phyloP scores from a whole-genome alignment of 768 basidiomycete species.

The Collybiopsis confluens region DNA sequence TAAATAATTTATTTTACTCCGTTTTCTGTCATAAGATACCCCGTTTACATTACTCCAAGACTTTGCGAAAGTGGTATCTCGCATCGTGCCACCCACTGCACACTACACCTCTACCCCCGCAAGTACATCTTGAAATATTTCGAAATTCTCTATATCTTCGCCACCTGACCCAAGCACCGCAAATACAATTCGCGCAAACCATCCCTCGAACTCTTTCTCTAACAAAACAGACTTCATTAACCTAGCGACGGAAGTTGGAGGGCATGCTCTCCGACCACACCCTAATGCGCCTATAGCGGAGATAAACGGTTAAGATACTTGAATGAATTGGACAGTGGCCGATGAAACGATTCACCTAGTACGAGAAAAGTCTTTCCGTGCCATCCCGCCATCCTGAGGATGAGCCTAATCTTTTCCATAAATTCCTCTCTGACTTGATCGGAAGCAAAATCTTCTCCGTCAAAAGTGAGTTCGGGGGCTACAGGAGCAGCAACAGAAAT shows the following conservation, averaged over 20 bases:
- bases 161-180: slow-evolving; percentile 12
- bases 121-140: slow-evolving; percentile 18
- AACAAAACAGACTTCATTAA: slow-evolving; percentile 21
- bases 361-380: slow-evolving; percentile 15
- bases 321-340: neutral
- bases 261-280: slow-evolving; percentile 22
- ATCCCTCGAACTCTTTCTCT: slow-evolving; percentile 22
- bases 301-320: too few relatives aligned
- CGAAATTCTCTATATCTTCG: slow-evolving; percentile 19
- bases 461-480: slow-evolving; percentile 12
- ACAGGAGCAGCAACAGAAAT: slow-evolving; percentile 22
- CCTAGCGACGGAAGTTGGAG: slow-evolving; percentile 18
- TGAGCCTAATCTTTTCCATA: slow-evolving; percentile 19
- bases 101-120: neutral
- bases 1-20: too few relatives aligned
- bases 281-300: slow-evolving; percentile 22
- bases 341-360: slow-evolving; percentile 14
- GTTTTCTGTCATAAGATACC: too few relatives aligned
- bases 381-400: slow-evolving; percentile 20
- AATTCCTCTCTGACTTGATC: slow-evolving; percentile 9
- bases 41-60: too few relatives aligned
- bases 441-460: slow-evolving; percentile 9
- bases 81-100: neutral
- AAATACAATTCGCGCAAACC: slow-evolving; percentile 20
- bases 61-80: too few relatives aligned